Evolutionary conservation across 306 rosid genomes (phyloP).

Genomic region (Corylus heterophylla): DNA sequence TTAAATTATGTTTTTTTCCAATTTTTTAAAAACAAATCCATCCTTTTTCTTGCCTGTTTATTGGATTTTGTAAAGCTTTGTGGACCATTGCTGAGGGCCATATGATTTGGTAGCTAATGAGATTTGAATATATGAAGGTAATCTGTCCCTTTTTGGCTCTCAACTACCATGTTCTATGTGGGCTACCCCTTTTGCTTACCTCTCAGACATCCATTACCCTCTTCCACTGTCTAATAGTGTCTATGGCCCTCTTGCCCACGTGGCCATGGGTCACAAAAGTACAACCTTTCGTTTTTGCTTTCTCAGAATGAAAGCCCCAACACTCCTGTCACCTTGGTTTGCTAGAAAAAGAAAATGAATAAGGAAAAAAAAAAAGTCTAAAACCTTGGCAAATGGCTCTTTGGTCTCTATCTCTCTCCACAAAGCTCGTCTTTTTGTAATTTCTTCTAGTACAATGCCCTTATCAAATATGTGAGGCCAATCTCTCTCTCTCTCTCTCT

Average conservation of each 20-base stretch:
- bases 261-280: slow-evolving; percentile 16
- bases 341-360: no score
- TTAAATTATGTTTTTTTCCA: background rate
- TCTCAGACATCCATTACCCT: slow-evolving; percentile 14
- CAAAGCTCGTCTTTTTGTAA: background rate
- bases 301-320: no score
- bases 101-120: slow-evolving; percentile 18
- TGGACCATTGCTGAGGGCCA: slow-evolving; percentile 22
- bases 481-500: background rate
- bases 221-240: background rate
- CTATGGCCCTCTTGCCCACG: slow-evolving; percentile 32
- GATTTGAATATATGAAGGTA: background rate
- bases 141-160: background rate
- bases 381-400: no score
- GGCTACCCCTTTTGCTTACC: background rate
- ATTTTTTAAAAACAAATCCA: background rate
- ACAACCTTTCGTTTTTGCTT: slow-evolving; percentile 4
- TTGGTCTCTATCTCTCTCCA: background rate
- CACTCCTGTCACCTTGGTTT: no score
- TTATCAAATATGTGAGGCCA: slow-evolving; percentile 8
- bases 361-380: no score
- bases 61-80: background rate
- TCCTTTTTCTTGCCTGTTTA: background rate
- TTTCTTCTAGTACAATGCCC: slow-evolving; percentile 17
- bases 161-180: background rate